These are phyloP conservation scores for Fusarium xyrophilum DNA, from an alignment of 2,329 filamentous ascomycete genomes.

Conservation along the genomic window DNA sequence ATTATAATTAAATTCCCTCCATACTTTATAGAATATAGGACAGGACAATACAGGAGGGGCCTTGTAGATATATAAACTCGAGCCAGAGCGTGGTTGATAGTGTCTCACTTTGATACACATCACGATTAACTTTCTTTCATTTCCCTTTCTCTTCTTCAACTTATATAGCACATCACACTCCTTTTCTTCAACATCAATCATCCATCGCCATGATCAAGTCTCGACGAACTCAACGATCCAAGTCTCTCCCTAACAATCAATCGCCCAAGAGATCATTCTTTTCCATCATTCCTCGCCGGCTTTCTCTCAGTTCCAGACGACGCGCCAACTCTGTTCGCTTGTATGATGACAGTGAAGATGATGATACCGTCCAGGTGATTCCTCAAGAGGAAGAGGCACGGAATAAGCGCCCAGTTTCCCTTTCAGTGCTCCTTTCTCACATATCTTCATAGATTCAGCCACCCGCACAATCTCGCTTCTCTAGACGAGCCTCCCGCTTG, in stretches of 20 bases:
- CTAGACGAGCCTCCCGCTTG: slow-evolving; percentile 35
- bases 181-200: background rate
- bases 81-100: background rate
- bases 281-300: slow-evolving; percentile 18
- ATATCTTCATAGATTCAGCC: background rate
- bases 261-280: slow-evolving; percentile 22
- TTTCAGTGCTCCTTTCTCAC: background rate
- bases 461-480: slow-evolving; percentile 17
- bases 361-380: slow-evolving; percentile 1
- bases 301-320: slow-evolving; percentile 17
- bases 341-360: slow-evolving; percentile 23
- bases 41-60: background rate
- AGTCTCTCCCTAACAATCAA: slow-evolving; percentile 16
- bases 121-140: slow-evolving; percentile 6
- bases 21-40: background rate
- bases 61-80: slow-evolving; percentile 27
- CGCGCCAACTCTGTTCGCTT: slow-evolving; percentile 18
- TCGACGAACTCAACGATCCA: slow-evolving; percentile 22
- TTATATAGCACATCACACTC: background rate
- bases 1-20: too few species aligned
- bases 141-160: background rate
- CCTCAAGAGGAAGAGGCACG: slow-evolving; percentile 22
- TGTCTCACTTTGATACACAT: slow-evolving; percentile 23
- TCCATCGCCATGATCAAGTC: slow-evolving; percentile 16
- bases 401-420: background rate